Conservation (phyloP, 192 early-diverging fungal species). For the Kickxella alabastrina region DNA sequence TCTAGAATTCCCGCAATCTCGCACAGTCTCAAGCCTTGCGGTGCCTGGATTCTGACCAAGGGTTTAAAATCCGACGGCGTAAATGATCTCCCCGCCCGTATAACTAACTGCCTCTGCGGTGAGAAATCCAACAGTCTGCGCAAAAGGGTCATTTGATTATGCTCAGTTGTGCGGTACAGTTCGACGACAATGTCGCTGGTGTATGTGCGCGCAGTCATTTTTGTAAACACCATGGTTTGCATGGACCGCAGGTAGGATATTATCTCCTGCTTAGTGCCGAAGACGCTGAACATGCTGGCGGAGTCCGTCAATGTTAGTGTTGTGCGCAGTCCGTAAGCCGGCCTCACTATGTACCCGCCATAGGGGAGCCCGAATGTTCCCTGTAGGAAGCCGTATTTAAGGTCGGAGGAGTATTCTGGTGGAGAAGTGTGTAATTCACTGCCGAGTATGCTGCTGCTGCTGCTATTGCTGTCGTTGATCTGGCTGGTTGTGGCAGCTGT, state of each 20-base stretch:
- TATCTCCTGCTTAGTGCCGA: constrained; percentile 30
- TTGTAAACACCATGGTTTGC: constrained; percentile 23
- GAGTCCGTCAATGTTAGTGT: constrained; percentile 19
- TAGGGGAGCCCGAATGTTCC: constrained; percentile 26
- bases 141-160: background rate
- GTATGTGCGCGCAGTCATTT: constrained; percentile 5
- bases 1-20: constrained; percentile 32
- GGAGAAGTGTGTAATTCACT: too few relatives aligned
- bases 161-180: background rate
- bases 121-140: constrained; percentile 16
- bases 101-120: constrained; percentile 23
- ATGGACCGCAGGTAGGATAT: constrained; percentile 17
- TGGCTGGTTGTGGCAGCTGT: background rate
- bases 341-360: constrained; percentile 26
- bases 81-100: constrained; percentile 13
- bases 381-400: constrained; percentile 32
- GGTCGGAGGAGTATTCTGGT: constrained; percentile 22
- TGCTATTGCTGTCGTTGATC: background rate
- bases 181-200: constrained; percentile 16
- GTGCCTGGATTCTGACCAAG: constrained; percentile 19
- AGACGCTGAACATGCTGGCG: constrained; percentile 19
- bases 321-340: constrained; percentile 1
- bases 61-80: constrained; percentile 16
- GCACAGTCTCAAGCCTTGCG: constrained; percentile 33
- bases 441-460: background rate